Base-by-base conservation (phyloP, 345 rosid genomes). In the Dipteronia sinensis region DNA sequence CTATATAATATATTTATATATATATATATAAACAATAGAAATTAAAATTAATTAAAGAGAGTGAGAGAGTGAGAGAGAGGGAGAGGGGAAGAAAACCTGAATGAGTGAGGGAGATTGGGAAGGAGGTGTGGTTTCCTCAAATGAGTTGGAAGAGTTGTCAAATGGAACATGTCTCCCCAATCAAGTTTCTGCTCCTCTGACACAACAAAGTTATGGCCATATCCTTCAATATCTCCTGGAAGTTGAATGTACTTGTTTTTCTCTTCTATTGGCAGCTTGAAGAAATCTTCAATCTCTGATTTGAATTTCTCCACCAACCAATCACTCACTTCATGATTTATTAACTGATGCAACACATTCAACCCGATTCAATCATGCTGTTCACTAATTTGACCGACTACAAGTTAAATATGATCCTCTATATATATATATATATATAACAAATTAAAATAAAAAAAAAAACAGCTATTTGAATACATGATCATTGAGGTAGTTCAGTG, bases 51-150 rank as follows among this genome's bases (percentile, higher is more conserved):
- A 47, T 12, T 13, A n/a, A n/a, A n/a, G n/a, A n/a, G n/a, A n/a
- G n/a, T n/a, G n/a, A n/a, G n/a, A n/a, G n/a, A n/a, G n/a, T n/a
- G n/a, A n/a, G n/a, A n/a, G 56, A 15, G 63, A 58, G 22, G n/a
- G 63, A 19, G n/a, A 56, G 20, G 19, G 23, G 7, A 2, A 31
- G 44, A 27, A 44, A 13, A 29, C 34, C 51, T 20, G 31, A 76
- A 62, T 29, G 69, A 62, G 76, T 6, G 65, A 68, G 70, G 76
- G 82, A 17, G 78, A 64, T 71, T 75, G 64, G 76, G 75, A 56
- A 80, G 19, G 8, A 69, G 31, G 71, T 63, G 59, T 65, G 71
- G 11, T 61, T 47, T 12, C 71, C 82, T 11, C 10, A 68, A 2
- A 44, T 27, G 7, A 13, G 27, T 51, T 27, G 44, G 61, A 5